phyloP scores from a whole-genome alignment of 2,329 filamentous ascomycete species.

The Alternaria burnsii region DNA sequence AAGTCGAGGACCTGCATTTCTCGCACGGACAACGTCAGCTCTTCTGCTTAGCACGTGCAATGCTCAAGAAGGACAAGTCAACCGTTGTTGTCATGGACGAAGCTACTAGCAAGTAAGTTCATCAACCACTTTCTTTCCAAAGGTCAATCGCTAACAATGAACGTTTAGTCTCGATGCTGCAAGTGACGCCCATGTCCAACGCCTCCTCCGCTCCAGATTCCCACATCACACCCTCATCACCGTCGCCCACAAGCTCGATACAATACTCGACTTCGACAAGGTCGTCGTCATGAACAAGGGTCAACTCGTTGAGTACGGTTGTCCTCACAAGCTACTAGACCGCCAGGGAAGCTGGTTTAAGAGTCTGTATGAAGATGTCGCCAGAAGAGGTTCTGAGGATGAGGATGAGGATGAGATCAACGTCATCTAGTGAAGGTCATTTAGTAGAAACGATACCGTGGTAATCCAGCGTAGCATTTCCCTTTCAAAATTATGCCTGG shows the following conservation, averaged over 20 bases:
- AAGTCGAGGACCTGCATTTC: conserved; percentile 44
- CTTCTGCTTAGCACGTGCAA: conserved; percentile 68
- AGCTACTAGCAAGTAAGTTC: conserved; percentile 45
- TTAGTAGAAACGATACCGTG: background rate
- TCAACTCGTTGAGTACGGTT: conserved; percentile 56
- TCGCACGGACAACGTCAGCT: conserved; percentile 68
- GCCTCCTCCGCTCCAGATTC: conserved; percentile 63
- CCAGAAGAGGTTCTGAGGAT: conserved; percentile 1
- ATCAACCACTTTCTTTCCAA: background rate
- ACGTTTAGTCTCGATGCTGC: conserved; percentile 61
- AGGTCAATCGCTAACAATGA: conserved; percentile 9
- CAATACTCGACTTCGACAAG: conserved; percentile 63
- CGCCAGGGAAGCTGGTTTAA: conserved; percentile 44
- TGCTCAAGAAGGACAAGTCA: conserved; percentile 53
- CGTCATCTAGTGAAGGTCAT: background rate
- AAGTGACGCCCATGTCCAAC: conserved; percentile 67
- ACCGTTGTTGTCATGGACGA: conserved; percentile 45
- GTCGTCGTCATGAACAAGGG: conserved; percentile 63
- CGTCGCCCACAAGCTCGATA: conserved; percentile 65
- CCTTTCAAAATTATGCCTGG: background rate
- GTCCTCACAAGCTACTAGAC: conserved; percentile 40
- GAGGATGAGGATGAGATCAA: conserved; percentile 6
- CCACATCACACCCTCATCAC: conserved; percentile 66
- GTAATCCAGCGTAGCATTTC: background rate
- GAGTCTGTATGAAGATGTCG: conserved; percentile 38